phyloP scores from a whole-genome alignment of 768 basidiomycete genomes.

The Pholiota microspora region DNA sequence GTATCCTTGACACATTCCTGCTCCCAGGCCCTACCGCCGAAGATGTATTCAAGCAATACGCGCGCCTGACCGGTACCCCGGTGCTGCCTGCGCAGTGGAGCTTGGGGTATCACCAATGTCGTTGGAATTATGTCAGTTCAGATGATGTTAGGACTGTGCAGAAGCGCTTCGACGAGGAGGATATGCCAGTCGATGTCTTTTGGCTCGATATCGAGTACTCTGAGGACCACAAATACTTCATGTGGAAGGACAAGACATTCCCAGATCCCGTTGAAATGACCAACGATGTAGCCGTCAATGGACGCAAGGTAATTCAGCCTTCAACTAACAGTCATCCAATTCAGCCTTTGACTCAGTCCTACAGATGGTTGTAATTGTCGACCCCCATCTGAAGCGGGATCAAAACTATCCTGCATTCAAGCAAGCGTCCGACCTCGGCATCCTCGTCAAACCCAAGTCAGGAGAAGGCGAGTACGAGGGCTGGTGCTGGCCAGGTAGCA shows the following conservation, averaged over 20 bases:
- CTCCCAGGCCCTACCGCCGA: slow-evolving; percentile 87
- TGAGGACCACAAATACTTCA: slow-evolving; percentile 93
- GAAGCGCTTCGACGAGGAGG: slow-evolving; percentile 86
- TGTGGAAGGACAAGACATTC: slow-evolving; percentile 92
- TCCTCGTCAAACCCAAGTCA: slow-evolving; percentile 80
- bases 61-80: slow-evolving; percentile 78
- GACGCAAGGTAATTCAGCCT: slow-evolving; percentile 77
- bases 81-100: slow-evolving; percentile 91
- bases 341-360: background rate
- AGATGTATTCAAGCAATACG: slow-evolving; percentile 84
- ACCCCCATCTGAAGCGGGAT: slow-evolving; percentile 91
- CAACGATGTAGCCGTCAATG: slow-evolving; percentile 79
- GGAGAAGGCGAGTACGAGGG: slow-evolving; percentile 90
- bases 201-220: slow-evolving; percentile 98
- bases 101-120: slow-evolving; percentile 94
- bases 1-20: slow-evolving; percentile 92
- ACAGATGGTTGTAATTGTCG: slow-evolving; percentile 97
- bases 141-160: slow-evolving; percentile 86
- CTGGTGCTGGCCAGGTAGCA: slow-evolving; percentile 98
- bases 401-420: slow-evolving; percentile 80
- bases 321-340: background rate
- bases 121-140: slow-evolving; percentile 96
- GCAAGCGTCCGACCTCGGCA: slow-evolving; percentile 74
- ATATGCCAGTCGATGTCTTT: slow-evolving; percentile 94
- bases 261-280: slow-evolving; percentile 94